Conservation (phyloP, 768 basidiomycete genomes). For the Amanita rubescens region DNA sequence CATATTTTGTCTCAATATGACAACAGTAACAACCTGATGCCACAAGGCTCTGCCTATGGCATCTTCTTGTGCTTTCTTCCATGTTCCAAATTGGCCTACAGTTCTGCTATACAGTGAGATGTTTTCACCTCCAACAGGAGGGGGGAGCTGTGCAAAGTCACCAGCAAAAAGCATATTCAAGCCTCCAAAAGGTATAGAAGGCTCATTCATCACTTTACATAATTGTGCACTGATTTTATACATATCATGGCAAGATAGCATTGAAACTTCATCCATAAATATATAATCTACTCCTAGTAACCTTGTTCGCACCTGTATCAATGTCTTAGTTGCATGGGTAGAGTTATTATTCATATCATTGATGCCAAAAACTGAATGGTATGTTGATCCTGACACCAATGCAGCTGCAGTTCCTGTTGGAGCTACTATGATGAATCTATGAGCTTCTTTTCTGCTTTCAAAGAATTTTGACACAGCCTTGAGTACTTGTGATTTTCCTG, state of each 20-base stretch:
- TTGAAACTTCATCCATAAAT: constrained; percentile 30
- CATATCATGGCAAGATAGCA: constrained; percentile 21
- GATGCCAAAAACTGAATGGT: constrained; percentile 17
- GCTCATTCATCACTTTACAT: constrained; percentile 10
- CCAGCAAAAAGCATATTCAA: constrained; percentile 26
- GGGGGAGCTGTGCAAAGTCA: constrained; percentile 25
- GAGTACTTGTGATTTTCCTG: constrained; percentile 15
- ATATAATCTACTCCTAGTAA: constrained; percentile 21
- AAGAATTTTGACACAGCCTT: constrained; percentile 15
- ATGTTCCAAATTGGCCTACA: not conserved
- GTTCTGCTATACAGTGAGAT: constrained; percentile 10
- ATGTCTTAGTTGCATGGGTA: not conserved
- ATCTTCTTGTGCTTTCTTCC: constrained; percentile 12
- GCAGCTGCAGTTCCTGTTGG: constrained; percentile 22
- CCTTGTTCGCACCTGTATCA: not conserved
- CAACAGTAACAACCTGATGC: constrained; percentile 29
- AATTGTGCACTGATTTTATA: constrained; percentile 18
- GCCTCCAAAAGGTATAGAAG: constrained; percentile 19
- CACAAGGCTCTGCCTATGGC: constrained; percentile 21
- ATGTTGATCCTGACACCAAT: constrained; percentile 19
- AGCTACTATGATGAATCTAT: constrained; percentile 15
- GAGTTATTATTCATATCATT: constrained; percentile 3
- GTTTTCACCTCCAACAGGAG: constrained; percentile 10
- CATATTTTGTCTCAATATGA: constrained; percentile 29
- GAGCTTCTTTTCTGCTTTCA: constrained; percentile 7